These are phyloP conservation scores for Fusarium nisikadoi DNA, from an alignment of 2,329 filamentous ascomycete genomes.

Conservation along the genomic window DNA sequence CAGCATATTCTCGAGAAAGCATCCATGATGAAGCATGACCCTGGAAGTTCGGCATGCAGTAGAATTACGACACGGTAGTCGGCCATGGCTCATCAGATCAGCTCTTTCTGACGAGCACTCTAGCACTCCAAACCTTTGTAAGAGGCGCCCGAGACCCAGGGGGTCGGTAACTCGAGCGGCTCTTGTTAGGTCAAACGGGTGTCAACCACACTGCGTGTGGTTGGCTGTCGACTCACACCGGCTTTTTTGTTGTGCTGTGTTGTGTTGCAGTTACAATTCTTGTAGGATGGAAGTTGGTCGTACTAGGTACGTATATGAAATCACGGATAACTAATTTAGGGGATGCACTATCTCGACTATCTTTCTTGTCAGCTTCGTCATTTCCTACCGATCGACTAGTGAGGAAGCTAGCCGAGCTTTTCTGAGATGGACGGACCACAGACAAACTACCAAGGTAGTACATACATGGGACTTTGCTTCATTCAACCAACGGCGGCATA, in stretches of 20 bases:
- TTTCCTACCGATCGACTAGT: slow-evolving; percentile 7
- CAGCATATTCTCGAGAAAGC: not conserved
- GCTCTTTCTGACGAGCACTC: not conserved
- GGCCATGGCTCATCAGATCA: not conserved
- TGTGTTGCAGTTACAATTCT: not conserved
- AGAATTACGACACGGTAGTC: not conserved
- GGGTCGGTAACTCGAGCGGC: slow-evolving; percentile 17
- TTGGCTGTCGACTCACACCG: not conserved
- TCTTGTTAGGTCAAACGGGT: slow-evolving; percentile 4
- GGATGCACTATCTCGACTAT: not conserved
- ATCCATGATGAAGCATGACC: not conserved
- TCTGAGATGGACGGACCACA: not conserved
- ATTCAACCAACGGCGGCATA: not conserved
- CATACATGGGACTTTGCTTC: not conserved
- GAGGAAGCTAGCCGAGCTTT: not conserved
- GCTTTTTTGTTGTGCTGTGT: not conserved
- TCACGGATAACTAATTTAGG: not conserved
- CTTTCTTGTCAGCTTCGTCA: slow-evolving; percentile 1
- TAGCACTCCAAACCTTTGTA: not conserved
- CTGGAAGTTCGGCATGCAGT: not conserved
- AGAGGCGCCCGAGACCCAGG: slow-evolving; percentile 24
- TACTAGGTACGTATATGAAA: not conserved
- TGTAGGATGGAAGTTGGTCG: no score
- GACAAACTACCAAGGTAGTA: not conserved
- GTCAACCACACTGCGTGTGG: not conserved